Percentiles rank a stretch among this genome's conserved stretches.
Evolutionary conservation across 1,139 yeast species (phyloP).

Genomic region (Suhomyces panamericanus): DNA sequence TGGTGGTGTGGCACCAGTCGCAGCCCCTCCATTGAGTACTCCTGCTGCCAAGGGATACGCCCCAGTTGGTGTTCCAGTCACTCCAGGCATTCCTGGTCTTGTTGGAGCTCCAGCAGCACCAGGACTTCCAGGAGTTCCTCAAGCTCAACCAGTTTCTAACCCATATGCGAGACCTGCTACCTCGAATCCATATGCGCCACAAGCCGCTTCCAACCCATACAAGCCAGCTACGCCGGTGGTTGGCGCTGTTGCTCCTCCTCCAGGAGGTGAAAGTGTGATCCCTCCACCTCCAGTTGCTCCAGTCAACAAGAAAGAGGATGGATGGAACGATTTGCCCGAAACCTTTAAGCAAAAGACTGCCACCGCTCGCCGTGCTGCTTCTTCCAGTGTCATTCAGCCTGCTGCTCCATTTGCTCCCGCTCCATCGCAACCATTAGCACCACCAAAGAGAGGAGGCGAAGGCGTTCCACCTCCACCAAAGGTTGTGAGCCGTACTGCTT

Average conservation of each 20-base stretch:
- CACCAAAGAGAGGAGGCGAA: constrained; percentile 19
- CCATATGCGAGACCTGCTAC: constrained; percentile 24
- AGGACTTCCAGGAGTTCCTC: constrained; percentile 20
- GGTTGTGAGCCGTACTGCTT: constrained; percentile 32
- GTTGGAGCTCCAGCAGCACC: constrained; percentile 12
- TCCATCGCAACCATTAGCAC: constrained; percentile 18
- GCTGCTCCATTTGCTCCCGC: constrained; percentile 15
- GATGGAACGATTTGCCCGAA: constrained; percentile 95
- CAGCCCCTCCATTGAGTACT: constrained; percentile 2
- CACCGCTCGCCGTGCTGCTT: constrained; percentile 55
- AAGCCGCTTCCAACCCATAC: constrained; percentile 13
- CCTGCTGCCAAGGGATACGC: background rate
- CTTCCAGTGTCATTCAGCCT: constrained; percentile 29
- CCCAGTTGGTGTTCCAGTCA: constrained; percentile 5
- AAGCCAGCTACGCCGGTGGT: constrained; percentile 7
- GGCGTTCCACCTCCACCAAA: constrained; percentile 39
- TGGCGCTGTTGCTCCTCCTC: constrained; percentile 24
- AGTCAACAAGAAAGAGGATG: constrained; percentile 53
- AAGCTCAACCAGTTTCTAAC: constrained; percentile 21
- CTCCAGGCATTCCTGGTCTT: constrained; percentile 4
- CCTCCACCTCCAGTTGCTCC: constrained; percentile 34
- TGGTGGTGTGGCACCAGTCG: constrained; percentile 5
- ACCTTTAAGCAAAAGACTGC: constrained; percentile 52
- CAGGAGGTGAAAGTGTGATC: constrained; percentile 23
- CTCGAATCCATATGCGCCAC: constrained; percentile 33